Evolutionary conservation across 2,329 filamentous ascomycete species (phyloP).

Genomic region (Colletotrichum sp.): DNA sequence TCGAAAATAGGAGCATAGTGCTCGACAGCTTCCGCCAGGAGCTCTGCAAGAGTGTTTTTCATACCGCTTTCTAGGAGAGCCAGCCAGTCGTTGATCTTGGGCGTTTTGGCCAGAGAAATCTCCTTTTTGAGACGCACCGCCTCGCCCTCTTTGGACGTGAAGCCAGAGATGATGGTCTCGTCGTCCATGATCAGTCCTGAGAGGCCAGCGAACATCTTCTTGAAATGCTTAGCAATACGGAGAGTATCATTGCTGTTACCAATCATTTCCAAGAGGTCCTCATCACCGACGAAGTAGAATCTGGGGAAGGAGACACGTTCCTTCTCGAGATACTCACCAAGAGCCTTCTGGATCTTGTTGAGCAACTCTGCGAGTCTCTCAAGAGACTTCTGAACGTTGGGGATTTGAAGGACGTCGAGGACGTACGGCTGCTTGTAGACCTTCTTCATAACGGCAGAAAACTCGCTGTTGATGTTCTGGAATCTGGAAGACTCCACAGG

Average conservation of each 20-base stretch:
- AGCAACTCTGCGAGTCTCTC: conserved; percentile 95
- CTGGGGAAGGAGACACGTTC: conserved; percentile 97
- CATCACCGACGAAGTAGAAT: conserved; percentile 99
- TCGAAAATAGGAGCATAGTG: conserved; percentile 82
- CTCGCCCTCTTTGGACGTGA: conserved; percentile 95
- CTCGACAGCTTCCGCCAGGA: conserved; percentile 84
- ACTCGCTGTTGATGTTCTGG: conserved; percentile 99
- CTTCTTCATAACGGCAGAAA: conserved; percentile 99
- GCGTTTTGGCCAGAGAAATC: conserved; percentile 90
- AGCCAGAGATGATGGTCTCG: conserved; percentile 85
- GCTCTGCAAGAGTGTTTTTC: conserved; percentile 91
- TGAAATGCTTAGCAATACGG: conserved; percentile 97
- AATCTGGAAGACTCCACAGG: conserved; percentile 97
- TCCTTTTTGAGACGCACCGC: conserved; percentile 85
- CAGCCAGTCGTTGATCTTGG: conserved; percentile 99
- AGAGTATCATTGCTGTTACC: conserved; percentile 98
- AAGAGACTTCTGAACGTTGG: conserved; percentile 92
- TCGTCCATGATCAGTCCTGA: conserved; percentile 91
- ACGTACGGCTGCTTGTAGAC: conserved; percentile 96
- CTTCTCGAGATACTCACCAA: conserved; percentile 97
- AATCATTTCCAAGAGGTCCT: conserved; percentile 98
- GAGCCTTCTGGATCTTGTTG: conserved; percentile 98
- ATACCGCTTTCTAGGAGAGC: conserved; percentile 89
- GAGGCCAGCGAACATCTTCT: conserved; percentile 99
- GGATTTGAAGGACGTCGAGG: conserved; percentile 93